A percentile compares a stretch with the other conserved stretches of the same genome.
These are phyloP conservation scores for Monosporascus cannonballus DNA, from an alignment of 2,329 filamentous ascomycete genomes.

Conservation along the genomic window DNA sequence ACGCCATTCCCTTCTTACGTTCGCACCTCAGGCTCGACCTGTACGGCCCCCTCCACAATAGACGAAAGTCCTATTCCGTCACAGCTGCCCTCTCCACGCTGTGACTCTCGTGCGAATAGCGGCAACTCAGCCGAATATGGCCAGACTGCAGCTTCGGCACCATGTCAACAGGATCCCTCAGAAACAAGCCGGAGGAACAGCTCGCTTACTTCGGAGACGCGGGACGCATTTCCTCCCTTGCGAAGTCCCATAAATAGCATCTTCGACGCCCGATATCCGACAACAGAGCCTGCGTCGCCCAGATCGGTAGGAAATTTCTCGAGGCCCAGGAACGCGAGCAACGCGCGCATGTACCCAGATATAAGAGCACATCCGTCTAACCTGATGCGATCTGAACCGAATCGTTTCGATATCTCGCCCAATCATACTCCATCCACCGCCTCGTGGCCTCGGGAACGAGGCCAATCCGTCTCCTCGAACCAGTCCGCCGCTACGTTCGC, in stretches of 20 bases:
- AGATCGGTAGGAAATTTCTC: constrained; percentile 51
- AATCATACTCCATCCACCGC: constrained; percentile 12
- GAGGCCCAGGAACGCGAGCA: constrained; percentile 49
- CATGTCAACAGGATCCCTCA: background rate
- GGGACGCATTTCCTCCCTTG: constrained; percentile 9
- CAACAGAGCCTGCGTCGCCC: constrained; percentile 5
- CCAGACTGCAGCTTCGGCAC: background rate
- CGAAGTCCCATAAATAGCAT: constrained; percentile 21
- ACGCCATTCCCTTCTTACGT: background rate
- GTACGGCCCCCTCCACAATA: background rate
- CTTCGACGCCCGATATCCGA: constrained; percentile 16
- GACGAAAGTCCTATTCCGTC: background rate
- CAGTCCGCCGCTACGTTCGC: constrained; percentile 40
- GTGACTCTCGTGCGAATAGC: background rate
- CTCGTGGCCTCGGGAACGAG: constrained; percentile 39
- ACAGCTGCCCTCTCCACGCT: background rate
- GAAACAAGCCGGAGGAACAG: background rate
- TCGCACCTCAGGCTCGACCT: background rate
- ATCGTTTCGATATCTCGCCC: constrained; percentile 13
- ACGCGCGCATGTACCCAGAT: constrained; percentile 36
- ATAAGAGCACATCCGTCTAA: constrained; percentile 25
- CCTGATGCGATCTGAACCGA: constrained; percentile 18
- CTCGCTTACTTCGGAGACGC: background rate
- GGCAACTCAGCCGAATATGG: background rate
- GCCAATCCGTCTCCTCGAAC: constrained; percentile 42